Conservation (phyloP, 305 asterid genomes). For the Fraxinus dipetala region DNA sequence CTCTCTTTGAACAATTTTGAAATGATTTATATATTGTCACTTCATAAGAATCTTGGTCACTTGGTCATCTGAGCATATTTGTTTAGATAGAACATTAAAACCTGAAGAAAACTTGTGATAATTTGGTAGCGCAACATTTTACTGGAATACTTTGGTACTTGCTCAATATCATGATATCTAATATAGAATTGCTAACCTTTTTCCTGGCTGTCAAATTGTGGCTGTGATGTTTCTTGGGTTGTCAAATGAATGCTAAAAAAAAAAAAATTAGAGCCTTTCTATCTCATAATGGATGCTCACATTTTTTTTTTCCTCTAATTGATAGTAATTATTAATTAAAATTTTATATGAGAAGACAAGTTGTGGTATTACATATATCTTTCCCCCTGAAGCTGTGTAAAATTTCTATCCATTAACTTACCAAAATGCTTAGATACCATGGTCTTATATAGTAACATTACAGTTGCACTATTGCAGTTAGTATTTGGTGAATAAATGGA, state of each 20-base stretch:
- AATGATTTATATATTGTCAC: neutral
- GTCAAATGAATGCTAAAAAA: neutral
- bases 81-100: slow-evolving; percentile 13
- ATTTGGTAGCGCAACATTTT: slow-evolving; percentile 11
- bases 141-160: slow-evolving; percentile 7
- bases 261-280: neutral
- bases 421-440: neutral
- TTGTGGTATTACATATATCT: neutral
- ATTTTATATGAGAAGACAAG: neutral
- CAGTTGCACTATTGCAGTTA: neutral
- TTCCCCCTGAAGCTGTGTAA: neutral
- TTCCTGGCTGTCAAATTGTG: neutral
- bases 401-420: neutral
- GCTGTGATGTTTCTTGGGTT: neutral
- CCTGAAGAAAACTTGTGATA: neutral
- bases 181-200: neutral
- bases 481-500: neutral
- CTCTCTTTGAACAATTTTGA: neutral
- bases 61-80: slow-evolving; percentile 14
- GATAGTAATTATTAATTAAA: neutral
- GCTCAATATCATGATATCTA: neutral
- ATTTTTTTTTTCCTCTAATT: neutral
- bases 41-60: slow-evolving; percentile 18
- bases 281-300: neutral
- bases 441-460: neutral